A percentile compares a stretch with the other conserved stretches of the same genome.
These are phyloP conservation scores for Bipolaris sorokiniana DNA, from an alignment of 2,329 filamentous ascomycete genomes.

Conservation along the genomic window DNA sequence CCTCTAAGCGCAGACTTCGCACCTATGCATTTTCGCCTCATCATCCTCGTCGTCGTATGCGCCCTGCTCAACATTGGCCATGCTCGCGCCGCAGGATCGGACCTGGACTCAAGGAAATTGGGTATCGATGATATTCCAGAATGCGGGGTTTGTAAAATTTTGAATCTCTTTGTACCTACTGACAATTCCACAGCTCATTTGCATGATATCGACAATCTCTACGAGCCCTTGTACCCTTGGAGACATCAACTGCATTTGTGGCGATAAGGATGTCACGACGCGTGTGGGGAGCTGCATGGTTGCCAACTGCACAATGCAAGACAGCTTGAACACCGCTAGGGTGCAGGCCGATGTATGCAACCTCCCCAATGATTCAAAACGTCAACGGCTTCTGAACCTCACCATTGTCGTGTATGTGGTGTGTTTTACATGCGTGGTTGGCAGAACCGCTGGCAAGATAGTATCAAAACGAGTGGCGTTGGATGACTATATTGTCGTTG, in stretches of 20 bases:
- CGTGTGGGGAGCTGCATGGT: conserved; percentile 24
- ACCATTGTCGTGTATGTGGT: conserved; percentile 21
- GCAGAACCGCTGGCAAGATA: conserved; percentile 23
- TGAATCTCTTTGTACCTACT: not conserved
- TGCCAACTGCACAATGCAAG: conserved; percentile 32
- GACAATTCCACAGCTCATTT: conserved; percentile 20
- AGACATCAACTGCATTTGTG: conserved; percentile 28
- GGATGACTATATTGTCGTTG: conserved; percentile 31
- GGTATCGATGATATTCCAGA: conserved; percentile 25
- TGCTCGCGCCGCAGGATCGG: not conserved
- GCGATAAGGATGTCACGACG: conserved; percentile 11
- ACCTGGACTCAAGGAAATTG: conserved; percentile 7
- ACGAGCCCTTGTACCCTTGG: conserved; percentile 20
- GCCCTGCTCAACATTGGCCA: not conserved
- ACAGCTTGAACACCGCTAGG: conserved; percentile 24
- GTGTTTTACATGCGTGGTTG: conserved; percentile 19
- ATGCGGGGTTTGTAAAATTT: conserved; percentile 24
- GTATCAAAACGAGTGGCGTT: conserved; percentile 21
- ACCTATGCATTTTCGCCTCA: conserved; percentile 6
- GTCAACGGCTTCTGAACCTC: conserved; percentile 9
- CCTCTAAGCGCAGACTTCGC: not conserved
- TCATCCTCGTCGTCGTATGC: conserved; percentile 4
- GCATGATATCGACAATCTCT: conserved; percentile 22
- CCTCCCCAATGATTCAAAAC: conserved; percentile 22
- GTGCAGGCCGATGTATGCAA: conserved; percentile 32